Percentiles rank a stretch among this genome's conserved stretches.
Evolutionary conservation across 441 rosid genomes (phyloP).

Genomic region (Bocquillonia castaneifolia): DNA sequence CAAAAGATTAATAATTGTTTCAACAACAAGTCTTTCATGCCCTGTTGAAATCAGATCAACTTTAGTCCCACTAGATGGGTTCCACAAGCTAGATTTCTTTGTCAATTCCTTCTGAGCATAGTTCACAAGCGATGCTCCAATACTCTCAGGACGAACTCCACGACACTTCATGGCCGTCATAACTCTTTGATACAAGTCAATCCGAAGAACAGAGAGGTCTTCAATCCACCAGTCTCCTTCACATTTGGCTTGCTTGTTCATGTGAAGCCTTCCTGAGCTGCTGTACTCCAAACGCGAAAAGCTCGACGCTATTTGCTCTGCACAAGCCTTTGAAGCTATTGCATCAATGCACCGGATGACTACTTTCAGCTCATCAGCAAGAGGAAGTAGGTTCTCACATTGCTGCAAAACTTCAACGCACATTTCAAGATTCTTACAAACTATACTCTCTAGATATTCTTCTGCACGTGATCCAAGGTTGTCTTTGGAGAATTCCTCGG

Average conservation of each 20-base stretch:
- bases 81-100: conserved; percentile 66
- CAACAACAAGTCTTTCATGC: conserved; percentile 71
- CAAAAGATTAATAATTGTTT: conserved; percentile 71
- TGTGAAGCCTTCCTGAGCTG: conserved; percentile 96
- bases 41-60: conserved; percentile 41
- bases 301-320: conserved; percentile 95
- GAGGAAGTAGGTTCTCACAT: conserved; percentile 81
- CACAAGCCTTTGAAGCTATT: conserved; percentile 86
- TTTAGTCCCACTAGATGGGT: conserved; percentile 50
- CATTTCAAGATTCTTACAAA: conserved; percentile 83
- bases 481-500: conserved; percentile 77
- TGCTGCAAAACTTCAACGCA: conserved; percentile 86
- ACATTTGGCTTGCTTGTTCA: conserved; percentile 72
- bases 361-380: conserved; percentile 82
- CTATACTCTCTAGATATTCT: conserved; percentile 78
- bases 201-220: conserved; percentile 75
- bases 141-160: conserved; percentile 94
- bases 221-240: conserved; percentile 98
- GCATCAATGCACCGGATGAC: conserved; percentile 79
- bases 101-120: conserved; percentile 88
- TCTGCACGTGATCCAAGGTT: conserved; percentile 83
- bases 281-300: conserved; percentile 93
- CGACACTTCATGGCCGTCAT: conserved; percentile 92
- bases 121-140: conserved; percentile 76
- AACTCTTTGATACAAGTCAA: conserved; percentile 77